Base-by-base conservation (phyloP, 441 rosid genomes). In the Adansonia gregorii region DNA sequence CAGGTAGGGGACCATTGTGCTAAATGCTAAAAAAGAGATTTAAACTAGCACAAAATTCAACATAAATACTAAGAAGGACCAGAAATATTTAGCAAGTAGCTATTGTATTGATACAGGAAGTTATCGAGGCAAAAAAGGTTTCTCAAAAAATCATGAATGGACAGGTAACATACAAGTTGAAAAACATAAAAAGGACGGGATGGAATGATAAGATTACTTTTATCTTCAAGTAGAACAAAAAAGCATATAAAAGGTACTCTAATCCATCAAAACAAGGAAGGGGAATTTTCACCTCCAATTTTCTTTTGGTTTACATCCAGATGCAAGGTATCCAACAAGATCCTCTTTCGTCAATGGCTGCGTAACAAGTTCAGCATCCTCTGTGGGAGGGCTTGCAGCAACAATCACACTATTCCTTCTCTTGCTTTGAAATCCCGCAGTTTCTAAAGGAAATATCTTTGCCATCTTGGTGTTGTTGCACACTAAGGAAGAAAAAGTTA, bases 231-330 rank as follows among this genome's bases (percentile, higher is more conserved):
- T 55, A 75, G 17, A 56, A 79, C 8, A 77, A 46, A 73, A 20
- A 2, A 51, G 2, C 43, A 9, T 17, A 22, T 43, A 59, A 12
- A 58, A 14, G 17, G 46, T 46, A 72, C 3, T 51, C 31, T 31
- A 27, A 17, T 7, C 76, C 43, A 74, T 12, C 31, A 24, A 35
- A 51, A 80, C 68, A 76, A 24, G n/a, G 54, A 27, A 49, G 15
- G n/a, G 7, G 15, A 43, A 73, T 66, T 11, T 35, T 45, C 75
- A 93, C 98, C 99, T 95, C 95, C 94, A 95, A 5, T 90, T 85
- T 27, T 93, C 97, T 84, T 91, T 93, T 0, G 95, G 67, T 86
- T 95, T 95, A 87, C 98, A 95, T 22, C 99, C 98, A 56, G 98
- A 93, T 74, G 91, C 98, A 79, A 93, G 97, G 80, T 93, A 92